Percentiles rank a stretch among this genome's conserved stretches.
phyloP scores from a whole-genome alignment of 2,329 filamentous ascomycete genomes.

The Alternaria gansuensis region DNA sequence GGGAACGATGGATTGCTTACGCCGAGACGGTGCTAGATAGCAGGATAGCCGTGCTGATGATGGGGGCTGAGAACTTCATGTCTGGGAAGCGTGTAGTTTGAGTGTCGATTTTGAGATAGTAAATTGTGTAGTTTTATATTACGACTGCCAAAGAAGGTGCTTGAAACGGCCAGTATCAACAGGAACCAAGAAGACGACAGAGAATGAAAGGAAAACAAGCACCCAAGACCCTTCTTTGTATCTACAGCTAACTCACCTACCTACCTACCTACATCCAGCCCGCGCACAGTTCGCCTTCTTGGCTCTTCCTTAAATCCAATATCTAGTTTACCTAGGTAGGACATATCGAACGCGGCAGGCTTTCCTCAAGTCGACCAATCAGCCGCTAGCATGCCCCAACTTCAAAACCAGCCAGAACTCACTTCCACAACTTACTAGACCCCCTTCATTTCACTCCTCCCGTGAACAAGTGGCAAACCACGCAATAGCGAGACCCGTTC shows the following conservation, averaged over 20 bases:
- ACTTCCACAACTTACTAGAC: neutral
- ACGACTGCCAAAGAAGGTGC: neutral
- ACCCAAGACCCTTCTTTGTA: neutral
- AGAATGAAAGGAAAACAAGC: neutral
- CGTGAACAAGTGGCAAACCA: neutral
- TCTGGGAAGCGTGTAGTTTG: neutral
- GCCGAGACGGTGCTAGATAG: slow-evolving; percentile 11
- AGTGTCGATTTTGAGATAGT: neutral
- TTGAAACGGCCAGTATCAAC: too few relatives aligned
- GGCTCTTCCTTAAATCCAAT: slow-evolving; percentile 2
- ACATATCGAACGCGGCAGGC: neutral
- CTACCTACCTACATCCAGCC: neutral
- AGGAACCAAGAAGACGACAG: neutral
- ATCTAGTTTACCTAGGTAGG: neutral
- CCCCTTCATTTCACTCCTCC: neutral
- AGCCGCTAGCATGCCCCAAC: neutral
- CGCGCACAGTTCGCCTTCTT: slow-evolving; percentile 6
- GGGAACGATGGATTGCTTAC: slow-evolving; percentile 6
- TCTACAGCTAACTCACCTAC: neutral
- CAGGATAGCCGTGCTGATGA: slow-evolving; percentile 1
- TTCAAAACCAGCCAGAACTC: slow-evolving; percentile 1
- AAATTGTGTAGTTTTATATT: neutral
- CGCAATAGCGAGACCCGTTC: neutral
- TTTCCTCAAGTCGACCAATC: neutral
- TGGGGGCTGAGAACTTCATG: slow-evolving; percentile 10